phyloP scores from a whole-genome alignment of 257 asterid genomes.

The Thymus quinquecostatus region DNA sequence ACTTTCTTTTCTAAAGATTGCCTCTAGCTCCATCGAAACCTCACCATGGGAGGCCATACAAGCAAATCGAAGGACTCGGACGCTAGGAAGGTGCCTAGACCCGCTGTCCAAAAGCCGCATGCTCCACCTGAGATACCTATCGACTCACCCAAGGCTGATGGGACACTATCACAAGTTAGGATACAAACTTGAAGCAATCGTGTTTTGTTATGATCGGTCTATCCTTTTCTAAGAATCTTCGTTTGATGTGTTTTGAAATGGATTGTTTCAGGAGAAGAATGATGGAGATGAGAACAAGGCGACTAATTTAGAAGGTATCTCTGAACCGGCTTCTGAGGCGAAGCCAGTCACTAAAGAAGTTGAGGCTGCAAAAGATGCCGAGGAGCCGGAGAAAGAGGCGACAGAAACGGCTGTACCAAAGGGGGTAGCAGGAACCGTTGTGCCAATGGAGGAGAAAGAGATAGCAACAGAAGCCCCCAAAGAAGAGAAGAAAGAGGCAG shows the following conservation, averaged over 20 bases:
- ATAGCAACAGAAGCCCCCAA: neutral
- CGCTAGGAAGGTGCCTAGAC: constrained; percentile 40
- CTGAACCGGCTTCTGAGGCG: constrained; percentile 43
- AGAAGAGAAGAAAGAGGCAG: neutral
- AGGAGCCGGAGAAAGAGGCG: constrained; percentile 10
- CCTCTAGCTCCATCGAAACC: neutral
- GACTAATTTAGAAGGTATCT: constrained; percentile 45
- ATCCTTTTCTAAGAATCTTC: no score
- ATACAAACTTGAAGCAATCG: no score
- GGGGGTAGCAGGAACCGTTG: neutral
- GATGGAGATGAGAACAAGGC: constrained; percentile 45
- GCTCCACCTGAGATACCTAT: constrained; percentile 4
- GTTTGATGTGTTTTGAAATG: neutral
- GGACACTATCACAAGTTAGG: constrained; percentile 26
- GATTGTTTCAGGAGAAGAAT: constrained; percentile 49
- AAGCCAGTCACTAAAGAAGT: constrained; percentile 31
- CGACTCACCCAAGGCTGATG: constrained; percentile 39
- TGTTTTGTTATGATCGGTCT: no score
- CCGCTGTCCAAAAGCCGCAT: constrained; percentile 36
- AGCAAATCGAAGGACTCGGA: constrained; percentile 81
- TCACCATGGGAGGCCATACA: constrained; percentile 91
- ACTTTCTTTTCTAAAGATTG: neutral
- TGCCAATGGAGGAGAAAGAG: neutral
- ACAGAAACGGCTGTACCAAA: neutral
- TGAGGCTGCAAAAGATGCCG: constrained; percentile 1